phyloP scores from a whole-genome alignment of 2,329 filamentous ascomycete species.

The Aspergillus novofumigatus region DNA sequence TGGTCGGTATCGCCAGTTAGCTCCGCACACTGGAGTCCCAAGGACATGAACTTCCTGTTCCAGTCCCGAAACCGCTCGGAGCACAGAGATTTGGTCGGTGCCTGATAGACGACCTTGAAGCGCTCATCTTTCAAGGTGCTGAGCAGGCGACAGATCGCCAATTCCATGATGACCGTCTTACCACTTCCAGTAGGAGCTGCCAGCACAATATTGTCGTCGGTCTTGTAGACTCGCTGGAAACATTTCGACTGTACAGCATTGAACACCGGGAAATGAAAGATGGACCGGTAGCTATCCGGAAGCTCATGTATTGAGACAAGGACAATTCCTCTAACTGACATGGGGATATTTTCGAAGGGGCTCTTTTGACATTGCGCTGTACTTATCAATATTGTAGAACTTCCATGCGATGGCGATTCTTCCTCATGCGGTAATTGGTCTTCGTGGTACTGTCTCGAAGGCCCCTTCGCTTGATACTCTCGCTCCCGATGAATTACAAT shows the following conservation, averaged over 20 bases:
- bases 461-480: background rate
- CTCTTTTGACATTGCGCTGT: background rate
- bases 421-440: background rate
- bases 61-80: constrained; percentile 73
- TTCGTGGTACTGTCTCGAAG: background rate
- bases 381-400: background rate
- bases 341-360: constrained; percentile 24
- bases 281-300: constrained; percentile 63
- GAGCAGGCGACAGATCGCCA: constrained; percentile 72
- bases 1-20: constrained; percentile 77
- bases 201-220: constrained; percentile 71
- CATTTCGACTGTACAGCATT: constrained; percentile 82
- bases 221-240: constrained; percentile 62
- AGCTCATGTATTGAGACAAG: constrained; percentile 58
- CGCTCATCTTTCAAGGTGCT: constrained; percentile 52
- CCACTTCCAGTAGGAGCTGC: constrained; percentile 81
- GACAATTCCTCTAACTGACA: constrained; percentile 54
- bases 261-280: constrained; percentile 72
- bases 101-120: constrained; percentile 81
- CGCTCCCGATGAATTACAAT: background rate
- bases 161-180: constrained; percentile 76
- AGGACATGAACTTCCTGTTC: constrained; percentile 65
- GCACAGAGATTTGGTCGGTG: constrained; percentile 79
- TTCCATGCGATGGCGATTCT: background rate
- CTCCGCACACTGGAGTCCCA: constrained; percentile 68